Percentiles rank a stretch among this genome's conserved stretches.
These are phyloP conservation scores for Entophlyctis luteolus DNA, from an alignment of 192 early-diverging fungal species.

Conservation along the genomic window DNA sequence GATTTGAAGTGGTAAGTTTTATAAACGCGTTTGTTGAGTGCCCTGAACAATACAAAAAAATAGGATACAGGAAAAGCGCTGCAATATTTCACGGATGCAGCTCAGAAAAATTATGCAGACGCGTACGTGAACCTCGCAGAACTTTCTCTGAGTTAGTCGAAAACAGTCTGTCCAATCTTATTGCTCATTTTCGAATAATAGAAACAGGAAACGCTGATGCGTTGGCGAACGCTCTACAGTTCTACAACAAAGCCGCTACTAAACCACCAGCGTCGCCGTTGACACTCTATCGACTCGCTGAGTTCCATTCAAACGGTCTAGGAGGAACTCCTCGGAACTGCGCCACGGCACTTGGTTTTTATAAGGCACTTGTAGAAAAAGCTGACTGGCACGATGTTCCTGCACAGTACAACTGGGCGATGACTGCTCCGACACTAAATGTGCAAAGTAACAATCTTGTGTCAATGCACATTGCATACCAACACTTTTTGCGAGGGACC, in stretches of 20 bases:
- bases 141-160: conserved; percentile 34
- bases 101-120: conserved; percentile 65
- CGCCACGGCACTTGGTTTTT: conserved; percentile 49
- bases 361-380: conserved; percentile 75
- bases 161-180: neutral
- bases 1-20: conserved; percentile 27
- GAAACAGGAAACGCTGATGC: conserved; percentile 26
- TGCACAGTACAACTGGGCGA: too few relatives aligned
- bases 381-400: conserved; percentile 74
- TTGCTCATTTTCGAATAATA: conserved; percentile 17
- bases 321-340: conserved; percentile 54
- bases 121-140: conserved; percentile 75
- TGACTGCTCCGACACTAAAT: too few relatives aligned
- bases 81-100: conserved; percentile 65
- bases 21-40: neutral
- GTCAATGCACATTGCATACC: neutral
- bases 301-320: conserved; percentile 60
- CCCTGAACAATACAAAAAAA: conserved; percentile 17
- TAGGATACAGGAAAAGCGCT: conserved; percentile 56
- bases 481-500: neutral
- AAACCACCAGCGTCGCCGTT: conserved; percentile 30
- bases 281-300: conserved; percentile 77
- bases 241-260: conserved; percentile 4
- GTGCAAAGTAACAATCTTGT: too few relatives aligned
- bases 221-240: conserved; percentile 13